phyloP scores from a whole-genome alignment of 805 yeast species.

The Yamadazyma olivae region DNA sequence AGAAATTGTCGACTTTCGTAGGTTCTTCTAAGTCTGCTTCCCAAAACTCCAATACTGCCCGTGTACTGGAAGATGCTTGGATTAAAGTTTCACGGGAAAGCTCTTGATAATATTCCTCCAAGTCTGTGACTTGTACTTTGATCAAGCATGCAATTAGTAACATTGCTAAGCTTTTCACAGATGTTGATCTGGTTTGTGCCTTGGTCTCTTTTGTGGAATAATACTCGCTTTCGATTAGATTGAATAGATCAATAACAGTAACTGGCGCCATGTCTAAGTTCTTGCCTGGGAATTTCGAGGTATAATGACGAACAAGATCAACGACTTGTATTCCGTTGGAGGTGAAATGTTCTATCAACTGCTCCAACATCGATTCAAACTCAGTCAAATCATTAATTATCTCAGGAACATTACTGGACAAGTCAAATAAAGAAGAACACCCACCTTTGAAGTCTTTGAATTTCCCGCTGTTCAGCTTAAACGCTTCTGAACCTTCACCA shows the following conservation, averaged over 20 bases:
- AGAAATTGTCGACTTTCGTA: constrained; percentile 5
- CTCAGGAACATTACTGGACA: constrained; percentile 21
- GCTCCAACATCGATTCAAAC: constrained; percentile 38
- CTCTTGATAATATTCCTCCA: constrained; percentile 1
- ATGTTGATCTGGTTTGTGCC: constrained; percentile 5
- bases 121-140: constrained; percentile 8
- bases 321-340: constrained; percentile 15
- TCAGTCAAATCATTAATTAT: constrained; percentile 24
- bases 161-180: constrained; percentile 9
- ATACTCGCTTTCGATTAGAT: constrained; percentile 3
- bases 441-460: not conserved
- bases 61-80: constrained; percentile 8
- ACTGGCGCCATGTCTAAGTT: too few relatives aligned
- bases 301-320: constrained; percentile 1
- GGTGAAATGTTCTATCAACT: constrained; percentile 24
- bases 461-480: not conserved
- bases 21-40: constrained; percentile 10
- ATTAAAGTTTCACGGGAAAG: constrained; percentile 3
- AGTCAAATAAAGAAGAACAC: constrained; percentile 15
- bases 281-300: not conserved
- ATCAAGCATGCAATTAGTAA: constrained; percentile 12
- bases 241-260: constrained; percentile 3
- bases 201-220: constrained; percentile 3
- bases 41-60: constrained; percentile 15
- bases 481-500: constrained; percentile 16